Conservation (phyloP, 768 basidiomycete genomes). For the Suillus clintonianus region DNA sequence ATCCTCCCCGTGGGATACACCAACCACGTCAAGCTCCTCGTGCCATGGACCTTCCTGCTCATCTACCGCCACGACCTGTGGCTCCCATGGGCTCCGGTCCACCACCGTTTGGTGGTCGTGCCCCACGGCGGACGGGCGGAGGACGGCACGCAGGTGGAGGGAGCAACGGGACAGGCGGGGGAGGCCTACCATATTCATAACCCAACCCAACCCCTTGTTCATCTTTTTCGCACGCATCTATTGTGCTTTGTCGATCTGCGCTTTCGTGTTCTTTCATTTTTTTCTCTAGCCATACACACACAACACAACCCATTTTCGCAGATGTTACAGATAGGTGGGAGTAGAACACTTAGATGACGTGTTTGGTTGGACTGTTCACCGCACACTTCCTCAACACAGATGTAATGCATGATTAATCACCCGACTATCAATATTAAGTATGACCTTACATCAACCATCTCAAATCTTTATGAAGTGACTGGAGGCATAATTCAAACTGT, state of each 20-base stretch:
- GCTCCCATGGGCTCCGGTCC: constrained; percentile 16
- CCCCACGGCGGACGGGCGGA: constrained; percentile 20
- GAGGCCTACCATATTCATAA: constrained; percentile 33
- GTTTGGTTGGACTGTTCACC: neutral
- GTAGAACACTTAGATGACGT: neutral
- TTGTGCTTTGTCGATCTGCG: constrained; percentile 5
- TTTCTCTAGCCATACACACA: neutral
- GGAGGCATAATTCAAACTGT: neutral
- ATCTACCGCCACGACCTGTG: constrained; percentile 22
- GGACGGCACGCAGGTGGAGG: constrained; percentile 15
- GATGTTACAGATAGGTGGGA: neutral
- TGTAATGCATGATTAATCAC: neutral
- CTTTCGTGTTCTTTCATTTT: neutral
- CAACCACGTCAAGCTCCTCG: neutral
- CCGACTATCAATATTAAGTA: no score
- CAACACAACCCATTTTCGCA: neutral
- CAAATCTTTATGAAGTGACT: neutral
- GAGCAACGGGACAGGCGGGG: constrained; percentile 14
- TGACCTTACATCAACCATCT: no score
- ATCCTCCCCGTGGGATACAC: neutral
- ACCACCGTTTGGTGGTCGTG: constrained; percentile 8
- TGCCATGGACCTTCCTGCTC: constrained; percentile 4
- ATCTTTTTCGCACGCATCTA: constrained; percentile 1
- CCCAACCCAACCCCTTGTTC: neutral
- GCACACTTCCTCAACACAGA: neutral